phyloP scores from a whole-genome alignment of 306 rosid genomes.

The Sechiopsis laciniata region DNA sequence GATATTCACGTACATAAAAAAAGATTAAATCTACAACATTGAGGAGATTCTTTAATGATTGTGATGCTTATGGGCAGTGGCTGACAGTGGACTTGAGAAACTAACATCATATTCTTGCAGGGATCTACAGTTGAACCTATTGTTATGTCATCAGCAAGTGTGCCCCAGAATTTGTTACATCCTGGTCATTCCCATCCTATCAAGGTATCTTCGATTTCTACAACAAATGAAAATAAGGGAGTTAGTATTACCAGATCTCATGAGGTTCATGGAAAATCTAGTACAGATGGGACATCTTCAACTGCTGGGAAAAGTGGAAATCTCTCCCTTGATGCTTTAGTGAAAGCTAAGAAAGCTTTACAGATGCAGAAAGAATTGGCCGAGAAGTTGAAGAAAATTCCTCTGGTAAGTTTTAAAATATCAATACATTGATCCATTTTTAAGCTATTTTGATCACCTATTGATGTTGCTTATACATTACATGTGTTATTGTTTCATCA shows the following conservation, averaged over 20 bases:
- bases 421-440: background rate
- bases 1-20: too few relatives aligned
- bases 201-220: conserved; percentile 97
- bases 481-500: conserved; percentile 20
- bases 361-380: conserved; percentile 71
- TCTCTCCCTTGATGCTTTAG: conserved; percentile 72
- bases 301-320: conserved; percentile 87
- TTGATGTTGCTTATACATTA: background rate
- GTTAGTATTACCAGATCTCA: conserved; percentile 98
- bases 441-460: background rate
- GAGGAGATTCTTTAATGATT: background rate
- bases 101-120: conserved; percentile 37
- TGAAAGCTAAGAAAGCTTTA: conserved; percentile 78
- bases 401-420: conserved; percentile 44
- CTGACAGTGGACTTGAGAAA: conserved; percentile 25
- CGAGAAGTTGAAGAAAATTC: conserved; percentile 68
- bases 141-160: conserved; percentile 44
- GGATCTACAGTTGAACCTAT: conserved; percentile 49
- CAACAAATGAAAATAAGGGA: conserved; percentile 99
- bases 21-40: background rate
- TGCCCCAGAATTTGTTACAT: conserved; percentile 51
- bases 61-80: conserved; percentile 12
- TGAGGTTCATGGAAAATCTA: conserved; percentile 99
- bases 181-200: conserved; percentile 55
- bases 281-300: conserved; percentile 99